Base-by-base conservation (phyloP, 139 green algal genomes). In the Haematococcus sp. region DNA sequence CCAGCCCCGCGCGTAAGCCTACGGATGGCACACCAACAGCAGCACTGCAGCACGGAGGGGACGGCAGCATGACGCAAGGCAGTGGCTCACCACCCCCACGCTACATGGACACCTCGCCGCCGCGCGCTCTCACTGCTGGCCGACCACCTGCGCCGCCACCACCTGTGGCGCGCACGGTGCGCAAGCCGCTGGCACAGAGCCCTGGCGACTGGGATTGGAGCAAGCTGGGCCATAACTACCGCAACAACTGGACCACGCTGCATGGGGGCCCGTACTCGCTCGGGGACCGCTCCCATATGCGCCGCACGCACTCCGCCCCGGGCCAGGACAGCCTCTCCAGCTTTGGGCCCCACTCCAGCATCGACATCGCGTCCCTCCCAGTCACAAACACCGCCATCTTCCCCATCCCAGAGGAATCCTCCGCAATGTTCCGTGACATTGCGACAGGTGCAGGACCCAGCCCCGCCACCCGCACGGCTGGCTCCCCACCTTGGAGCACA, bases 181-280 rank as follows among this genome's bases (percentile, higher is more conserved):
- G 73, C 49, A 54, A 43, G 65, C 49, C 60, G 49, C 51, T 76
- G 58, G 20, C 68, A 31, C 56, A 68, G n/a, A 35, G 52, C 28
- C 79, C 79, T 0, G 70, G 74, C 28, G 70, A 79, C 59, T 85
- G 79, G 79, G 74, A 85, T 65, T 85, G 79, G 79, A 49, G 66
- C 63, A 69, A 52, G 5, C 75, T 85, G 23, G 58, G 33, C n/a
- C n/a, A 63, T 32, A 85, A 85, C 66, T 79, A 77, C 75, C 64
- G 79, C 13, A 79, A 32, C 34, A 76, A 46, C 49, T 85, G 74
- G 74, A 85, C 75, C 30, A 81, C 64, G 20, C 31, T 77, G 71
- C 79, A 85, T 44, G 79, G 79, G 3, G 79, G 79, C 3, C 74
- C 79, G 0, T 85, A 81, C 79, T 63, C 76, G 16, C 76, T 75